These are phyloP conservation scores for Pecoramyces ruminantium DNA, from an alignment of 192 early-diverging fungal species.

Conservation along the genomic window DNA sequence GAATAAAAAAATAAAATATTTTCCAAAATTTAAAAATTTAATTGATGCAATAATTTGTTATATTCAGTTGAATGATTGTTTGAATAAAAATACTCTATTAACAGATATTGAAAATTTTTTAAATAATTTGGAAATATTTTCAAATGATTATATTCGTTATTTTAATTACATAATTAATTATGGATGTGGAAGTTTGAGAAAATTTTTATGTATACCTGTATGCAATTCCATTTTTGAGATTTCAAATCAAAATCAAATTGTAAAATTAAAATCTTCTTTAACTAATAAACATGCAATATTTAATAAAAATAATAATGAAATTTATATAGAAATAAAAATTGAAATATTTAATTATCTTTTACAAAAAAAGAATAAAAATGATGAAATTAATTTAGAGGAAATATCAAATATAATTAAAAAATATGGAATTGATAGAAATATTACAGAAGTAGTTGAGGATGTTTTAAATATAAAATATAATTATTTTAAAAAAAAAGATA, in stretches of 20 bases:
- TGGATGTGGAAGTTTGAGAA: background rate
- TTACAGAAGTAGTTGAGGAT: background rate
- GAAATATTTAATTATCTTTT: background rate
- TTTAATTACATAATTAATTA: background rate
- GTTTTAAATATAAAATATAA: background rate
- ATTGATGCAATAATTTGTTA: background rate
- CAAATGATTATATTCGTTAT: background rate
- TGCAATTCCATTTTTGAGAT: no score
- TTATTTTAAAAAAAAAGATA: background rate
- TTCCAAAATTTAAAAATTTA: background rate
- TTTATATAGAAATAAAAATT: background rate
- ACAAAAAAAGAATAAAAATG: background rate
- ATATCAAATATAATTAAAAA: no score
- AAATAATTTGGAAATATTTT: background rate
- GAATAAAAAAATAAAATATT: background rate
- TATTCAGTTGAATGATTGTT: background rate
- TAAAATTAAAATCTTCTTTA: no score
- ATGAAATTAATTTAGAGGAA: background rate
- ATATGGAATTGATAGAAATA: background rate
- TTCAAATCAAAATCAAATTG: no score
- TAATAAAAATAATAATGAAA: no score
- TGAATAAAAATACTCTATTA: background rate
- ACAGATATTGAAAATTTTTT: background rate
- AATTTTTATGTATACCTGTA: background rate
- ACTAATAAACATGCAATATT: no score